Base-by-base conservation (phyloP, 495 filamentous ascomycete genomes). In the Trichoderma erinaceum region DNA sequence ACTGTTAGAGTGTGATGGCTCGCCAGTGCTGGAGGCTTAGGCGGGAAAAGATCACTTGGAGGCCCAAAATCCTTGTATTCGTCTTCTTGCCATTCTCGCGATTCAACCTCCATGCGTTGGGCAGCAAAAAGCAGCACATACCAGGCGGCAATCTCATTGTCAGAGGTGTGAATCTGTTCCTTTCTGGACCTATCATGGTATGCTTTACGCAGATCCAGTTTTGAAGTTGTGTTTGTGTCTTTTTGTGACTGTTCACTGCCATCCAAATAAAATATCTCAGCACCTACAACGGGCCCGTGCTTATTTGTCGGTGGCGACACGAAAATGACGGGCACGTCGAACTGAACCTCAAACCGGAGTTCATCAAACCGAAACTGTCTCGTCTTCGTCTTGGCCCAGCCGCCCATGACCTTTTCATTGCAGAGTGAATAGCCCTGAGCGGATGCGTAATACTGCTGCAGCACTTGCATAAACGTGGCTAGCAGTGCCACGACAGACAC, bases 81-180 rank as follows among this genome's bases (percentile, higher is more conserved):
- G 3, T 71, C 50, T 0, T 69, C 16, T 43, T 81, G 77, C 82
- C 82, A 84, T 4, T 74, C 69, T 41, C 65, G 48, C 35, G 79
- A 83, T 15, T 77, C 70, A 11, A 67, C 52, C 73, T 85, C 82
- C 78, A 82, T 80, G 8, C 69, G 69, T 67, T 85, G 81, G 0
- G 81, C 72, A 25, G 78, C 74, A 8, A 75, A 78, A 11, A 85
- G 71, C 25, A 84, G 71, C 2, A 72, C 73, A 7, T 82, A 74
- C 81, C 82, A 84, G 4, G 80, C 79, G 4, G 81, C 79, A 43
- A 77, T 65, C 64, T 83, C 82, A 63, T 84, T 82, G 70, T 84
- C 80, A 7, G 81, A 80, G 29, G 75, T 81, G 69, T 76, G 78
- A 3, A 81, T 75, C 21, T 71, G 69, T 64, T 72, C 74, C 29